Base-by-base conservation (phyloP, 306 rosid genomes). In the Comarum palustre region DNA sequence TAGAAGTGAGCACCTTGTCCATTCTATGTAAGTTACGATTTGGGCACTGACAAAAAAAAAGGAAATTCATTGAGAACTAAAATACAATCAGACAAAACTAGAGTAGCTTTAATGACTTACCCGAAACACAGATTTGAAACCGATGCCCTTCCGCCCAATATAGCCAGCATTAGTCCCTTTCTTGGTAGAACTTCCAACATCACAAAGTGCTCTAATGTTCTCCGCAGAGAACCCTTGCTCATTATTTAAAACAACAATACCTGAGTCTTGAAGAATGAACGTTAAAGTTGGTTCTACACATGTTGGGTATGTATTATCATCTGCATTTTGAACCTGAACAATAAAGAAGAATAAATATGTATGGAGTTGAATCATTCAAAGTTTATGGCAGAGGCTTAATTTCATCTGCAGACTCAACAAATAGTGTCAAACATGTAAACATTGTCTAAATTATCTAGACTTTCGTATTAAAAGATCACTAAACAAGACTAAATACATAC, bases 51-150 rank as follows among this genome's bases (percentile, higher is more conserved):
- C 6, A 58, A 14, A 29, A 60, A 14, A 60, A 60, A 0, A 2
- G 22, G 22, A 7, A 4, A 47, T 47, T 47, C 3, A 68, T 9
- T 17, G 11, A 29, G 7, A 47, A 31, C 10, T 47, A 68, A 27
- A n/a, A n/a, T 93, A 89, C 78, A 36, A 52, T 3, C 8, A 45
- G 75, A 42, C 5, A 12, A 36, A 31, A 2, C 54, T 32, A 50
- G 22, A 65, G 32, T 24, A 41, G 43, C 45, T 58, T 32, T 25
- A 32, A 54, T 14, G 46, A 82, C 92, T 39, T 94, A 94, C 98
- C 81, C 98, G 91, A 73, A 94, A 94, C 54, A 94, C 98, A 58
- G 98, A 94, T 82, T 94, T 94, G 85, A 94, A 94, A 79, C 98
- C 98, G 58, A 94, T 94, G 86, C 98, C 98, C 84, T 94, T 94